Evolutionary conservation across 2,329 filamentous ascomycete genomes (phyloP), one percentile per base, ranked within the genome.

Genomic region (Botrytis cinerea): DNA sequence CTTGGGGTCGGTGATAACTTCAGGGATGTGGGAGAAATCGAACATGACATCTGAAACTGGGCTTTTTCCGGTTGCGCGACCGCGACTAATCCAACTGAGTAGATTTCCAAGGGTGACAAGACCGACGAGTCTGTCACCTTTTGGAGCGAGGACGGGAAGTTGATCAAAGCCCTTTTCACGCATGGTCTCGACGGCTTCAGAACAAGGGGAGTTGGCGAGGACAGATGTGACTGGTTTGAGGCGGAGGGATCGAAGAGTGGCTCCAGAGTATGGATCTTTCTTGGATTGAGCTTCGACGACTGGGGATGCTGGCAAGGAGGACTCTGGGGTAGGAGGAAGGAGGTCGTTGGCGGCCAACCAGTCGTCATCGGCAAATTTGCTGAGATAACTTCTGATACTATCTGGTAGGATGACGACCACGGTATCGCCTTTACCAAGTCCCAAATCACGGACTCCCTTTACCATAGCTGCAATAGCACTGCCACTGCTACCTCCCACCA

Each of bases 351-450:
- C 96, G 20, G 94, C 95, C 73, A 99, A 91, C 97, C 96, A 99
- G 85, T 98, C 96, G 81, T 99, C 97, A 82, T 99, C 96, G 77
- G 94, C 94, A 82, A 99, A 99, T 88, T 99, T 99, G 85, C 92
- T 95, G 40, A 99, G 90, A 83, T 99, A 99, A 84, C 94, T 98
- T 80, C 96, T 89, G 81, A 99, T 98, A 84, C 94, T 97, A 83
- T 99, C 96, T 1, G 96, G 97, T 28, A 98, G 86, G 71, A 99
- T 86, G 43, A 98, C 94, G 43, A 99, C 96, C 0, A 98, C 90
- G 1, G 94, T 90, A 80, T 99, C 95, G 73, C 92, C 92, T 81
- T 95, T 92, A 76, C 89, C 88, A 76, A 97, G 87, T n/a, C 88
- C 86, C 71, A 92, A 85, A 66, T 97, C 94, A 82, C 92, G 91